Conservation (phyloP, 1,139 yeast species). For the Candida smagusa region DNA sequence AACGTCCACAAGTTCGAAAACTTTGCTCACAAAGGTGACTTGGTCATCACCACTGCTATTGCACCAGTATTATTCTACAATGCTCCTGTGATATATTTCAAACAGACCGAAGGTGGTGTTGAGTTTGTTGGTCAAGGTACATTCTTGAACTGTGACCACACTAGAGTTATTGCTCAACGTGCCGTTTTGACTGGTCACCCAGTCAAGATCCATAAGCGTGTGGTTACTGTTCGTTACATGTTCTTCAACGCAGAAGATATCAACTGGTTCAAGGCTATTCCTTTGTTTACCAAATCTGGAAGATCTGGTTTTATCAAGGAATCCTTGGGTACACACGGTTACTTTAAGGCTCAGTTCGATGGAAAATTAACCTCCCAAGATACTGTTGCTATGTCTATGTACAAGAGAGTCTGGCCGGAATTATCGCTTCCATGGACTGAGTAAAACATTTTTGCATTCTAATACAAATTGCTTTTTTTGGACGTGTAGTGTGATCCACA, state of each 20-base stretch:
- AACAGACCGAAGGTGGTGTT: conserved; percentile 45
- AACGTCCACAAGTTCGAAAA: conserved; percentile 86
- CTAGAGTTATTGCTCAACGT: conserved; percentile 83
- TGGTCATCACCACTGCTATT: conserved; percentile 78
- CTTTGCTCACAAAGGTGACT: conserved; percentile 73
- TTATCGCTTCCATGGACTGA: conserved; percentile 31
- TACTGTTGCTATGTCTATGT: conserved; percentile 89
- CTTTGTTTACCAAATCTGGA: conserved; percentile 88
- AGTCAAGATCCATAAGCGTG: conserved; percentile 87
- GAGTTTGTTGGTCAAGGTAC: conserved; percentile 88
- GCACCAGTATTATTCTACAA: conserved; percentile 87
- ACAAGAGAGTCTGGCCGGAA: conserved; percentile 90
- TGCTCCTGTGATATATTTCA: conserved; percentile 76
- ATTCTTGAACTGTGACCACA: conserved; percentile 80
- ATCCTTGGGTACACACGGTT: conserved; percentile 96
- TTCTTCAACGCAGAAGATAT: conserved; percentile 92
- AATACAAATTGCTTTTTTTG: not conserved
- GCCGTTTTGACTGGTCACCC: conserved; percentile 92
- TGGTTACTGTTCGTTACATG: conserved; percentile 95
- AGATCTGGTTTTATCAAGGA: conserved; percentile 93
- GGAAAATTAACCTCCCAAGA: conserved; percentile 90
- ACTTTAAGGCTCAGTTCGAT: conserved; percentile 94
- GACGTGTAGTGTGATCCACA: not conserved
- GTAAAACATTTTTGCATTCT: conserved; percentile 6
- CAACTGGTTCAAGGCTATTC: conserved; percentile 85